These are phyloP conservation scores for Candida ulmi DNA, from an alignment of 805 yeast species.

Conservation along the genomic window DNA sequence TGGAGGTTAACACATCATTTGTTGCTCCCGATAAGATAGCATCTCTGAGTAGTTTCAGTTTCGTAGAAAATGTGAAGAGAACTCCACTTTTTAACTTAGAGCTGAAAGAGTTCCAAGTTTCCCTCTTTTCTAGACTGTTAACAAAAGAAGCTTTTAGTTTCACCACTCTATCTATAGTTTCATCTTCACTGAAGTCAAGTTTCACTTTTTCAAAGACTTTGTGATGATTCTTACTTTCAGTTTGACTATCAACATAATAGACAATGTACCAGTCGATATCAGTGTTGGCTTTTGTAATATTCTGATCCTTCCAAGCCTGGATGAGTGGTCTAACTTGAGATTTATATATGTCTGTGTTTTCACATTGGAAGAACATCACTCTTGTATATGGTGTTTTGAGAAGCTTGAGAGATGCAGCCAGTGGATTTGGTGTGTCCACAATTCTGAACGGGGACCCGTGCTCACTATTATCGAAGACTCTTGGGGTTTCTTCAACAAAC, in stretches of 20 bases:
- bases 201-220: conserved; percentile 50
- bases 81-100: conserved; percentile 42
- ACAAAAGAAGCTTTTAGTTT: conserved; percentile 25
- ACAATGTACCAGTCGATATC: conserved; percentile 62
- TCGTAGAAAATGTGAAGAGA: conserved; percentile 46
- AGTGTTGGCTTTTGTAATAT: conserved; percentile 31
- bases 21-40: conserved; percentile 1
- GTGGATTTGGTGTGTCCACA: neutral
- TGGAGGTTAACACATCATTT: neutral
- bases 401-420: conserved; percentile 5
- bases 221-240: conserved; percentile 35
- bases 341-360: conserved; percentile 68
- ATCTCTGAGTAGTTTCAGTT: conserved; percentile 25
- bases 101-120: conserved; percentile 44
- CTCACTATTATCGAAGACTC: conserved; percentile 14
- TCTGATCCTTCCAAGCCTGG: conserved; percentile 65
- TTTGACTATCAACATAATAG: conserved; percentile 38
- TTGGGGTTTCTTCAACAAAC: conserved; percentile 55
- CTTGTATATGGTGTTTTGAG: conserved; percentile 46
- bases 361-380: conserved; percentile 63
- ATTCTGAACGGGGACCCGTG: neutral
- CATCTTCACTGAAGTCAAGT: conserved; percentile 38
- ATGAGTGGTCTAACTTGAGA: conserved; percentile 77
- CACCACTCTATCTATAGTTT: conserved; percentile 29
- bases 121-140: conserved; percentile 33